Base-by-base conservation (phyloP, 305 asterid genomes). In the Lippia alba region DNA sequence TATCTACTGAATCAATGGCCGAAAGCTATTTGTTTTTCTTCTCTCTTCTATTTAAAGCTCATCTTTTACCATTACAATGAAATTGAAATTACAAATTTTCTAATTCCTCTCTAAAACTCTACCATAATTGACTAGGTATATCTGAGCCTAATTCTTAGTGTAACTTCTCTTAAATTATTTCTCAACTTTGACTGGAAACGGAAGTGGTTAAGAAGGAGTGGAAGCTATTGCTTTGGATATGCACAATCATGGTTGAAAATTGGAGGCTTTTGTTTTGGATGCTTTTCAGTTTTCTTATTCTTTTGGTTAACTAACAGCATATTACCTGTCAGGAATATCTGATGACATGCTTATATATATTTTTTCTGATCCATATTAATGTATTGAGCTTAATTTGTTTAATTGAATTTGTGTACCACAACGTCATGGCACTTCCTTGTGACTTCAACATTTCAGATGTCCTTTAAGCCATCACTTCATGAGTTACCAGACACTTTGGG, bases 401-500 rank as follows among this genome's bases (percentile, higher is more conserved):
- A 53, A 34, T 70, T 14, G 41, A 10, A 33, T 20, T 6, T 62
- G 60, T 61, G 36, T 61, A 40, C 62, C 50, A 18, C 16, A 34
- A 63, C 66, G 49, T 61, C 67, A 24, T 73, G 64, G 48, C 57
- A 41, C 69, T 64, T 49, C 49, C 30, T 56, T 40, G 30, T 48
- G 56, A 18, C 30, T 51, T 17, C 50, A 8, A 71, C 74, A 78
- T 62, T 83, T 64, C 92, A 89, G 97, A 32, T 87, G 34, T 84
- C 96, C 41, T 82, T 89, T 74, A 83, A 74, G 40, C 73, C 86
- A 19, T 74, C 94, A 66, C 44, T 83, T 56, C 76, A 83, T 60
- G 56, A 71, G 12, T 60, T 63, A 64, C 73, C 81, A 56, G 96
- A 76, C 61, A 0, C 75, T 12, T 55, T 94, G 39, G 96, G 84